Evolutionary conservation across 495 filamentous ascomycete genomes (phyloP), one percentile per base, ranked within the genome.

Genomic region (Neurospora sp.): DNA sequence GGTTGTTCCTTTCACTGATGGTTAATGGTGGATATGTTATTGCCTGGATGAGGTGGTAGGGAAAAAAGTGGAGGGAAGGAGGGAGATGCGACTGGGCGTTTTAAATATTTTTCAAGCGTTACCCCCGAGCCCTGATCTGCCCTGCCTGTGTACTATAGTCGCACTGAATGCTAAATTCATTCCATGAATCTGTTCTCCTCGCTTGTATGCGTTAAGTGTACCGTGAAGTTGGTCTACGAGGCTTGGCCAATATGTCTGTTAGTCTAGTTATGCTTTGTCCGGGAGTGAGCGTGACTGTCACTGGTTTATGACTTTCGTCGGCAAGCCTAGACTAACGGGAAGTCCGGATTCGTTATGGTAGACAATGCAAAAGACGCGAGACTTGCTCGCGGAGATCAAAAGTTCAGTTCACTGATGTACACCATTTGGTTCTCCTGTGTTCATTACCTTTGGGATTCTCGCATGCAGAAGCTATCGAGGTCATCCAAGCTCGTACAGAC

Each of bases 91-190:
- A 61, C 27, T 61, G 53, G 53, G 22, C 27, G 14, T 61, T 61
- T 35, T 35, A 61, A 61, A 35, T 35, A 35, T 35, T 35, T 61
- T 61, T 61, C 42, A 61, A 61, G 27, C 12, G 22, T 61, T 35
- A 61, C 14, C 27, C 27, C 53, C 27, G 27, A 61, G 27, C 53
- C 53, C 53, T 61, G 53, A 61, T 61, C 53, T 61, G 27, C 53
- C 53, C 27, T 61, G 53, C 53, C 53, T 61, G 53, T 44, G 71
- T 74, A 74, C 42, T 68, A 74, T 74, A 74, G 68, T 68, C 46
- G 70, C 46, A 70, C 72, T 68, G 70, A 72, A 74, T 74, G 72
- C 73, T 74, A 37, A 74, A 46, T 85, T 80, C 83, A 82, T 76
- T 76, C 81, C 18, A 59, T 38, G 7, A 44, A 35, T 41, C 14